phyloP scores from a whole-genome alignment of 306 rosid species.

The Sechiopsis laciniata region DNA sequence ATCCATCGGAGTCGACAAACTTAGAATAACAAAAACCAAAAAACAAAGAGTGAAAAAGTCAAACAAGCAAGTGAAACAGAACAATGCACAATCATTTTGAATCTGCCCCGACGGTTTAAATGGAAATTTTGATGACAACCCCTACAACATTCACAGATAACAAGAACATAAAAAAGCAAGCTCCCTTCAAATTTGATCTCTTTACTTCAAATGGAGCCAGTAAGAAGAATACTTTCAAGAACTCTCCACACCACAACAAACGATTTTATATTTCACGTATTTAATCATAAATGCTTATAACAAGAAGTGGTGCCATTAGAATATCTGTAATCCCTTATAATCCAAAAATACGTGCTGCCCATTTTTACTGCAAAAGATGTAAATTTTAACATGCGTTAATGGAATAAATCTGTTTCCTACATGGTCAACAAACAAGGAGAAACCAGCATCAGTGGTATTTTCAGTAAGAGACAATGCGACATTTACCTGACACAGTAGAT shows the following conservation, averaged over 20 bases:
- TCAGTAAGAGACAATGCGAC: not conserved
- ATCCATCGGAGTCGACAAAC: slow-evolving; percentile 17
- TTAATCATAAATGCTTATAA: no score
- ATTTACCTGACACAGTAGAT: not conserved
- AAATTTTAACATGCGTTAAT: not conserved
- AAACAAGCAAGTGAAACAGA: not conserved
- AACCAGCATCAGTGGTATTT: slow-evolving; percentile 3
- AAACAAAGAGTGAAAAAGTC: not conserved
- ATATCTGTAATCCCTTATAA: not conserved
- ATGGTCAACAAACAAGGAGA: slow-evolving; percentile 8
- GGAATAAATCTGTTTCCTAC: not conserved
- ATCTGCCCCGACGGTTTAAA: no score
- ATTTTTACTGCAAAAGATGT: not conserved
- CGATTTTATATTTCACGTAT: not conserved
- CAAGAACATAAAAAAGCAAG: not conserved
- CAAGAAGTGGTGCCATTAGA: no score
- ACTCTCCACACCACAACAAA: not conserved
- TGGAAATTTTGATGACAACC: no score
- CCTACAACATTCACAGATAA: not conserved
- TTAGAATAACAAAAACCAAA: not conserved
- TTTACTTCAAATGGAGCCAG: not conserved
- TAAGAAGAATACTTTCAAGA: not conserved
- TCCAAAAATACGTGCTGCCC: not conserved
- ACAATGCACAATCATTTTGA: not conserved
- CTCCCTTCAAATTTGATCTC: not conserved